Conservation (phyloP, 192 early-diverging fungal genomes). For the Entrophospora sp. region DNA sequence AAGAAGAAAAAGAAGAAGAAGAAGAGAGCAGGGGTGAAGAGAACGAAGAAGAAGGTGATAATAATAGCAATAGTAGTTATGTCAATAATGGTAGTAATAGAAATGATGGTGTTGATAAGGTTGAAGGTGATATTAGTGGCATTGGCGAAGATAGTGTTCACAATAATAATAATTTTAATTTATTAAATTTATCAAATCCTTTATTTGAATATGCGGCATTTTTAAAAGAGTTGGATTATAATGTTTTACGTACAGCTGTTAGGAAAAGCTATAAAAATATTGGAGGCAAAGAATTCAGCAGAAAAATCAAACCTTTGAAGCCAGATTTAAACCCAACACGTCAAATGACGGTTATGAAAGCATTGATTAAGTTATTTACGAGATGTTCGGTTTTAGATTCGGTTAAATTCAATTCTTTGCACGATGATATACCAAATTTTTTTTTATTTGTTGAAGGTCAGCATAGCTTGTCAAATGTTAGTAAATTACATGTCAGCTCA, state of each 20-base stretch:
- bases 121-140: too few species aligned
- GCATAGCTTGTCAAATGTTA: not conserved
- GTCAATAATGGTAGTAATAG: too few species aligned
- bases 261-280: not conserved
- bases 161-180: not conserved
- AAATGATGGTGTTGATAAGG: too few species aligned
- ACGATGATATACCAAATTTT: not conserved
- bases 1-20: too few species aligned
- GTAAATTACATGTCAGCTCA: not conserved
- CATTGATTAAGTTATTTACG: not conserved
- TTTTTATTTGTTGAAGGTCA: not conserved
- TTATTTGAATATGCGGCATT: not conserved
- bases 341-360: constrained; percentile 2
- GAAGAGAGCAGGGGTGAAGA: too few species aligned
- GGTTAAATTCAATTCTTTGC: not conserved
- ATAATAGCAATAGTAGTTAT: too few species aligned
- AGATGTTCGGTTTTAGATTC: not conserved
- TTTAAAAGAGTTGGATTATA: constrained; percentile 1
- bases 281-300: not conserved
- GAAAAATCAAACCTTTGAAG: not conserved
- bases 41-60: too few species aligned
- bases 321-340: not conserved
- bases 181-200: not conserved
- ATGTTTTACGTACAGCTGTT: not conserved
- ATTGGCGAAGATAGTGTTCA: too few species aligned